Conservation (phyloP, 2,329 filamentous ascomycete species). For the Calonectria fujianensis region DNA sequence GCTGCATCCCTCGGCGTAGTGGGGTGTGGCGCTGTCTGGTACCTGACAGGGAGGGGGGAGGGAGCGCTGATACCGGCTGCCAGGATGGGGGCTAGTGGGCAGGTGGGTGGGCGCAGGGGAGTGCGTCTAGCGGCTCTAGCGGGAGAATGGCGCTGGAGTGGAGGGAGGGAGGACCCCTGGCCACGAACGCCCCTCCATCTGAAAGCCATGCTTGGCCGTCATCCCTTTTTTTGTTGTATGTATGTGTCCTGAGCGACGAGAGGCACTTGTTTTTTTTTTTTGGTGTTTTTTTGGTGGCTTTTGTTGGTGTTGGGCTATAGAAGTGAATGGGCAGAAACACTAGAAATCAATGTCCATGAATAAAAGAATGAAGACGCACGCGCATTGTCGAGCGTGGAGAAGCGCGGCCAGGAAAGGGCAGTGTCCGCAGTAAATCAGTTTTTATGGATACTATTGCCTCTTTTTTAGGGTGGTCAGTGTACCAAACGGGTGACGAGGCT, state of each 20-base stretch:
- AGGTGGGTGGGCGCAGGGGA: constrained; percentile 16
- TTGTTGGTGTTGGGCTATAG: neutral
- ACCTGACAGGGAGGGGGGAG: constrained; percentile 11
- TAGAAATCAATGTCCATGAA: neutral
- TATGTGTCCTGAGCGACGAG: too few relatives aligned
- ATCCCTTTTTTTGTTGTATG: constrained; percentile 14
- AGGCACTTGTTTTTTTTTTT: too few relatives aligned
- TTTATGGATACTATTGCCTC: constrained; percentile 8
- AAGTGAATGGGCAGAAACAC: neutral
- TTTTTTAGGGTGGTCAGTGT: constrained; percentile 23
- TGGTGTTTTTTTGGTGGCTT: neutral
- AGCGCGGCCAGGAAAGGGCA: neutral
- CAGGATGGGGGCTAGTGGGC: constrained; percentile 20
- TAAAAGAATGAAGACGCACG: neutral
- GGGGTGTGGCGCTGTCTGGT: constrained; percentile 5
- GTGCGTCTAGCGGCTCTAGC: constrained; percentile 22
- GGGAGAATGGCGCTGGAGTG: constrained; percentile 4
- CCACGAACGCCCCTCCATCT: constrained; percentile 20
- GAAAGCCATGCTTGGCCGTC: neutral
- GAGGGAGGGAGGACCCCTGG: constrained; percentile 23
- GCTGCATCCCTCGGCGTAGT: neutral
- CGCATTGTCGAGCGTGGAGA: constrained; percentile 6
- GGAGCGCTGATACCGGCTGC: constrained; percentile 24
- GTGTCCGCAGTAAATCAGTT: constrained; percentile 24
- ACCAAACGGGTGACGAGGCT: constrained; percentile 26